Conservation (phyloP, 2,329 filamentous ascomycete species). For the Alternaria conjuncta region DNA sequence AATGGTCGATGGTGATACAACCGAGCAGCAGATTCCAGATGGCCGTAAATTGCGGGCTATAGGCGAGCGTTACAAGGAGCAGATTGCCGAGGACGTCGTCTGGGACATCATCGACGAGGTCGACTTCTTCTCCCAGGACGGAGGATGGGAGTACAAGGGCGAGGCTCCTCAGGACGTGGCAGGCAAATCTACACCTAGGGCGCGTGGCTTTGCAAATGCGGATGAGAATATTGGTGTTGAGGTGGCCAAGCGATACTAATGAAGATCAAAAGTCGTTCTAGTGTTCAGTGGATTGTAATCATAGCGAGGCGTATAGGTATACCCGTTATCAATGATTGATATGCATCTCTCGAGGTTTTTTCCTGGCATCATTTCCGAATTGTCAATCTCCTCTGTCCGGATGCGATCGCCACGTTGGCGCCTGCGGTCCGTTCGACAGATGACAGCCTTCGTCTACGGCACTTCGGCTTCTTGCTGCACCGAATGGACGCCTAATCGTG, state of each 20-base stretch:
- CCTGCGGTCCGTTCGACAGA: background rate
- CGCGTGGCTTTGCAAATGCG: conserved; percentile 46
- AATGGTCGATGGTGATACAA: conserved; percentile 31
- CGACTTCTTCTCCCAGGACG: conserved; percentile 82
- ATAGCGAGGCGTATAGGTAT: conserved; percentile 15
- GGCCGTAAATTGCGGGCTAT: conserved; percentile 63
- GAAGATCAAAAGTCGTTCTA: background rate
- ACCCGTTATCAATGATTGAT: conserved; percentile 8
- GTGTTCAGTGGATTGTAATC: background rate
- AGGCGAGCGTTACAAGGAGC: conserved; percentile 83
- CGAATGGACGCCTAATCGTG: background rate
- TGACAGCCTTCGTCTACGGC: background rate
- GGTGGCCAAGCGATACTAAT: conserved; percentile 43
- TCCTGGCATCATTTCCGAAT: background rate
- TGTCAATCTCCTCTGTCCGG: background rate
- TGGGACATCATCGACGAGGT: conserved; percentile 96
- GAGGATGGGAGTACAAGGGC: conserved; percentile 52
- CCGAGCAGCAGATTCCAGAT: conserved; percentile 27
- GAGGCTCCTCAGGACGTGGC: conserved; percentile 40
- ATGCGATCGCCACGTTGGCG: background rate
- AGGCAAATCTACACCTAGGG: conserved; percentile 45
- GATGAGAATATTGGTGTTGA: conserved; percentile 48
- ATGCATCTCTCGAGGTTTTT: background rate
- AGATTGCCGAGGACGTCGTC: conserved; percentile 91
- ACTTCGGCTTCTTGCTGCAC: background rate